phyloP scores from a whole-genome alignment of 176 grass and related monocot genomes.

The Eremochloa ophiuroides region DNA sequence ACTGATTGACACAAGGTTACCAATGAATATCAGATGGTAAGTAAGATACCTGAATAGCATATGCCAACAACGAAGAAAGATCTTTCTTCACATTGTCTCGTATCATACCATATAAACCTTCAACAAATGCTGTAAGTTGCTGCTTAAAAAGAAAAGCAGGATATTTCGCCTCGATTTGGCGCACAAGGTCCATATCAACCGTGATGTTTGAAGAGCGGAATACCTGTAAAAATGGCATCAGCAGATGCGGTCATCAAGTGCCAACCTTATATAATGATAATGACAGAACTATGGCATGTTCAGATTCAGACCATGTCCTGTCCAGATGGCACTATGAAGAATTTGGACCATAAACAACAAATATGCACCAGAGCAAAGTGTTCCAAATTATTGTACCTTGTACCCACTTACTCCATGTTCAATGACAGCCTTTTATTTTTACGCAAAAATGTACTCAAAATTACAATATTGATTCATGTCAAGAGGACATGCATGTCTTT shows the following conservation, averaged over 20 bases:
- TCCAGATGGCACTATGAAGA: neutral
- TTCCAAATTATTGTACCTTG: neutral
- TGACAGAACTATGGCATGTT: neutral
- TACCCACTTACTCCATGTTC: neutral
- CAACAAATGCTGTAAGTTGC: constrained; percentile 88
- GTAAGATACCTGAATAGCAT: constrained; percentile 71
- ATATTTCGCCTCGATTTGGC: constrained; percentile 82
- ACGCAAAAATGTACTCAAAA: constrained; percentile 8
- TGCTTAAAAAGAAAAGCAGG: constrained; percentile 99
- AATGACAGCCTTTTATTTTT: neutral
- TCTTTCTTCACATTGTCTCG: constrained; percentile 84
- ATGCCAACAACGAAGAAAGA: constrained; percentile 64
- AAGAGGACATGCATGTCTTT: neutral
- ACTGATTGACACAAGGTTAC: neutral
- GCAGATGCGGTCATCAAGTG: constrained; percentile 8
- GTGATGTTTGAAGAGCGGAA: constrained; percentile 76
- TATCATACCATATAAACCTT: constrained; percentile 79
- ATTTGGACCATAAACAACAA: neutral
- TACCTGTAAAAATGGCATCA: constrained; percentile 51
- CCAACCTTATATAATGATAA: neutral
- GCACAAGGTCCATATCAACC: constrained; percentile 57
- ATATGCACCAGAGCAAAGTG: neutral
- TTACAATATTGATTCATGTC: neutral
- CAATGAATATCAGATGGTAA: neutral
- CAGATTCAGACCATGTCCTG: constrained; percentile 5